Base-by-base conservation (phyloP, 352 stramenopile species). In the Globisporangium recalcitrans region DNA sequence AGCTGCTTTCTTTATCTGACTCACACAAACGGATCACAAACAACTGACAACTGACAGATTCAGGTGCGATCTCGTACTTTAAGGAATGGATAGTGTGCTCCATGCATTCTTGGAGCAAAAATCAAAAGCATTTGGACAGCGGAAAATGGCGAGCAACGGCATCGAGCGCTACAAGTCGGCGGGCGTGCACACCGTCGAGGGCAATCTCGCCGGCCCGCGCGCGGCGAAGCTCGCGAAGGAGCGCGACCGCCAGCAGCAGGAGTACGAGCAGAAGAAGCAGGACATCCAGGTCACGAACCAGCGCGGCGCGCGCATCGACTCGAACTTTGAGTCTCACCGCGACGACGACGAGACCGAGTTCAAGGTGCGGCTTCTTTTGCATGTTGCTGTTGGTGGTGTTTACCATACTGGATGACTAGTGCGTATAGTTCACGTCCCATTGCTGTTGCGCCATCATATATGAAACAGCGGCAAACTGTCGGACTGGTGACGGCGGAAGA, bases 181-280 rank as follows among this genome's bases (percentile, higher is more conserved):
- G 3, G 96, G 96, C 52, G 91, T 97, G 59, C 88, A 98, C 72
- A 99, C 97, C 19, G 93, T 98, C 34, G 97, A 99, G 80, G 97
- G 97, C 14, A 98, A 98, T 66, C 77, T 98, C 36, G 89, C 95
- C 9, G 97, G 97, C 9, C 71, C 78, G 16, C 87, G 94, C 14
- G 97, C 97, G 1, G 94, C 96, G 4, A 69, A 74, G 14, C 77
- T 99, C 38, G 92, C 87, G 13, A 95, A 97, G 70, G 75, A 98
- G 75, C 90, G 96, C 3, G 83, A 97, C 60, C 76, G 91, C 61
- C 90, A 99, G 67, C 81, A 98, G 71, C 73, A 93, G 64, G 91
- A 97, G 42, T 99, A 97, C 65, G 91, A 97, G 79, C 81, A 75
- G 59, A 92, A 97, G 60, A 97, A 97, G 60, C 75, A 90, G 64